phyloP scores from a whole-genome alignment of 768 basidiomycete species.

The Rhizopogon rudus region DNA sequence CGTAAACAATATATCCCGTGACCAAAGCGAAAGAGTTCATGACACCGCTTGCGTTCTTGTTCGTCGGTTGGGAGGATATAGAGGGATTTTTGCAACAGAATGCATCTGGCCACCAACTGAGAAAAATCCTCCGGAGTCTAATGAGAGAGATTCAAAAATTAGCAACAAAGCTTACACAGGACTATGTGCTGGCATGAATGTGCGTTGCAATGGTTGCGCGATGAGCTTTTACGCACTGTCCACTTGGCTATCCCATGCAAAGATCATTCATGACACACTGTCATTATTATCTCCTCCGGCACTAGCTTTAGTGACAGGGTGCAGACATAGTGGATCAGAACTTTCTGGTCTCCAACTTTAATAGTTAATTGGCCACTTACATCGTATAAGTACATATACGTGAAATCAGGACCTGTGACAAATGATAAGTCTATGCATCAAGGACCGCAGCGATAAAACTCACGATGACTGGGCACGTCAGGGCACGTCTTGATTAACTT shows the following conservation, averaged over 20 bases:
- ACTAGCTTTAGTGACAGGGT: no score
- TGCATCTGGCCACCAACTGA: neutral
- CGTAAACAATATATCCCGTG: no score
- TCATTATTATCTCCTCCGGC: no score
- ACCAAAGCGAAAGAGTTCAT: no score
- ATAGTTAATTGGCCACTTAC: no score
- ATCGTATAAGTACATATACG: no score
- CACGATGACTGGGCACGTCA: constrained; percentile 11
- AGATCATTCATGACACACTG: neutral
- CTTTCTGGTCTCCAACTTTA: no score
- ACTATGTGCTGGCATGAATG: neutral
- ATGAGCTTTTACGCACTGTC: neutral
- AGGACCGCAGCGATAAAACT: no score
- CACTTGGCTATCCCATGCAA: neutral
- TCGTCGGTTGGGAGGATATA: constrained; percentile 24
- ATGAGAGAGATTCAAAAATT: neutral
- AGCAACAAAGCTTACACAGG: neutral
- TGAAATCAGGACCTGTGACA: no score
- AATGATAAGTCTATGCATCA: no score
- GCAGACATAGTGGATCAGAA: no score
- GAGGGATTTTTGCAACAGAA: neutral
- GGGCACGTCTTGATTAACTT: neutral
- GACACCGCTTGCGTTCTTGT: constrained; percentile 20
- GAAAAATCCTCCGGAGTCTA: neutral
- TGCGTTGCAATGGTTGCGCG: no score